Percentiles rank a stretch among this genome's conserved stretches.
phyloP scores from a whole-genome alignment of 2,329 filamentous ascomycete species.

The Phialophora macrospora region DNA sequence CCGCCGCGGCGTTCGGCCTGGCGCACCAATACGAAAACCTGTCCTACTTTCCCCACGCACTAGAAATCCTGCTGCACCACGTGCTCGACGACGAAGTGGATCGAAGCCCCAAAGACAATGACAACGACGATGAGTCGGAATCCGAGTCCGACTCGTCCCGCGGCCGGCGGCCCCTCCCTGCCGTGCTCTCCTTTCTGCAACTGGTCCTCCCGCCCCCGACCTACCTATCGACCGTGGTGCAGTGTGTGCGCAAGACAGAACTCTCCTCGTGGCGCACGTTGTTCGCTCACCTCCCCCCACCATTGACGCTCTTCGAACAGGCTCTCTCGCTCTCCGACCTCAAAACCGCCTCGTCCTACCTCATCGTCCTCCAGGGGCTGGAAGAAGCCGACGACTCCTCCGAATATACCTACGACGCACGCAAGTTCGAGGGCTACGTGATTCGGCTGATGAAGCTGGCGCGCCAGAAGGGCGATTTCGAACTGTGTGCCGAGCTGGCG shows the following conservation, averaged over 20 bases:
- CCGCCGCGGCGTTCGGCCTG: conserved; percentile 78
- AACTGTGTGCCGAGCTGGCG: conserved; percentile 91
- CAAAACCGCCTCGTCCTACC: conserved; percentile 93
- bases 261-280: conserved; percentile 92
- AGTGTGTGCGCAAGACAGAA: conserved; percentile 96
- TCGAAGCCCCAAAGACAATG: conserved; percentile 42
- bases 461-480: conserved; percentile 87
- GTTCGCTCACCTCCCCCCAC: conserved; percentile 87
- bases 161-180: conserved; percentile 47
- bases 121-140: conserved; percentile 12
- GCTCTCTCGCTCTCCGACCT: conserved; percentile 81
- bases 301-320: conserved; percentile 91
- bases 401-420: conserved; percentile 32
- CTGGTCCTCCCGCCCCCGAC: conserved; percentile 71
- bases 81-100: conserved; percentile 96
- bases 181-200: conserved; percentile 66
- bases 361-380: conserved; percentile 89
- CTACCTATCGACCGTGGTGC: conserved; percentile 93
- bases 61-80: conserved; percentile 90
- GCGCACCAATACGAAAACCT: conserved; percentile 84
- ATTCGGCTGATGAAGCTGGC: conserved; percentile 80
- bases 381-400: conserved; percentile 55
- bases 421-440: conserved; percentile 56
- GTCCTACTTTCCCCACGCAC: conserved; percentile 88
- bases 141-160: not conserved